These are phyloP conservation scores for Backusella tuberculispora DNA, from an alignment of 192 early-diverging fungal genomes.

Conservation along the genomic window DNA sequence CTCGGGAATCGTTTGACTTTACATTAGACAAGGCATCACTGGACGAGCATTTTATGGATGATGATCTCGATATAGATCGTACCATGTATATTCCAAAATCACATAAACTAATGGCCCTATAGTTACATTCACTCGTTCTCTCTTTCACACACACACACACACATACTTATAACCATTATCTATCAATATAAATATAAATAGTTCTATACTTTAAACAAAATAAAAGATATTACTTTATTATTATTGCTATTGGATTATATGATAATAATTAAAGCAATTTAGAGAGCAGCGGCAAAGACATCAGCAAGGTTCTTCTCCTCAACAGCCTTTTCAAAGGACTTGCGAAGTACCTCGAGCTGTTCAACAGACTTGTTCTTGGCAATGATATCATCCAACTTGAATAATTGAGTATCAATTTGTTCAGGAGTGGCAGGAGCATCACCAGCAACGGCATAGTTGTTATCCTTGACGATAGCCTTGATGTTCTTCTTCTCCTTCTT, in stretches of 20 bases:
- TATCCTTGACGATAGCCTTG: constrained; percentile 73
- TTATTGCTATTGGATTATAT: neutral
- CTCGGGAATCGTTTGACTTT: constrained; percentile 27
- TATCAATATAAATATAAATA: too few relatives aligned
- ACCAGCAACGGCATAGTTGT: constrained; percentile 77
- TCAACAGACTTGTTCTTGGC: constrained; percentile 64
- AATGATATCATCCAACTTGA: constrained; percentile 80
- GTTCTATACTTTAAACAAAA: constrained; percentile 16
- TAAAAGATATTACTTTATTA: neutral
- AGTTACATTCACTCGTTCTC: too few relatives aligned
- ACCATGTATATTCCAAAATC: neutral
- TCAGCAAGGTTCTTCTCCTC: constrained; percentile 65
- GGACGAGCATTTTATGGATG: constrained; percentile 15
- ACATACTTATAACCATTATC: neutral
- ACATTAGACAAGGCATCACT: constrained; percentile 6
- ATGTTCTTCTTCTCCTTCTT: constrained; percentile 93
- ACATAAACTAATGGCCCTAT: too few relatives aligned
- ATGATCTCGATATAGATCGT: constrained; percentile 23
- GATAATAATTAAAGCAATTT: neutral
- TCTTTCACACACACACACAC: neutral
- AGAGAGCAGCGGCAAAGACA: constrained; percentile 53
- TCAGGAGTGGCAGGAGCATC: constrained; percentile 58
- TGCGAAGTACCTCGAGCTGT: constrained; percentile 57
- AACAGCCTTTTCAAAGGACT: constrained; percentile 63
- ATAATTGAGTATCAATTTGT: constrained; percentile 70